Evolutionary conservation across 2,329 filamentous ascomycete genomes (phyloP), one percentile per base, ranked within the genome.

Genomic region (Colletotrichum navitas): DNA sequence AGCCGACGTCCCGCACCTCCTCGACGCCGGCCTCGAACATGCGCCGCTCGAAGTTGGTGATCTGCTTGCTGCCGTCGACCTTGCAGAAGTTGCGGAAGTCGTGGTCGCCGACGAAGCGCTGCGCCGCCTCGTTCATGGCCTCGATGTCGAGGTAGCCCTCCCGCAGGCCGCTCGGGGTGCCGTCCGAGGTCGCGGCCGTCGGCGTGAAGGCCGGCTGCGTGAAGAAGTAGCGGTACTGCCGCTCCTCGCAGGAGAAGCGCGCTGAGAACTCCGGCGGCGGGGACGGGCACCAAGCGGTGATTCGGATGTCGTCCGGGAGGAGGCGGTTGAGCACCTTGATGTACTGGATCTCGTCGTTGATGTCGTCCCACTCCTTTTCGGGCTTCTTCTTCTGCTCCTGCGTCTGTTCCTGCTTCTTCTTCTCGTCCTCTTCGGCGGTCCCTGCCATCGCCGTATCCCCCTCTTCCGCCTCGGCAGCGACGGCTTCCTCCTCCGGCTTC

Each of bases 21-120:
- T 94, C 90, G 73, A 99, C 93, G 76, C 92, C 90, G 12, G 94
- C 89, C 81, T 93, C 90, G 80, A 92, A 95, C 76, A 99, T 94
- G 54, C 89, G 88, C 52, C 96, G 87, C 76, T 89, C 84, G 77
- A 95, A 98, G 79, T 93, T 96, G 43, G 90, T 90, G 76, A 97
- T 93, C 81, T 97, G 94, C 85, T 98, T 98, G 76, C 88, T 90
- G 1, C 93, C 88, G 81, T 99, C 96, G 71, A 98, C 86, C 81
- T 97, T 97, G 87, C 96, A 98, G 79, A 98, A 93, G 81, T 99
- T 99, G 72, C 96, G 90, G 83, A 98, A 99, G 83, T 99, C 96
- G 81, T 98, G 94, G 63, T 91, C 81, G 7, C 96, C 96, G 76
- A 94, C 89, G 75, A 94, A 95, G 61, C 90, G 85, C 79, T 90